Evolutionary conservation across 495 filamentous ascomycete species (phyloP).

Genomic region (Neurospora discreta): DNA sequence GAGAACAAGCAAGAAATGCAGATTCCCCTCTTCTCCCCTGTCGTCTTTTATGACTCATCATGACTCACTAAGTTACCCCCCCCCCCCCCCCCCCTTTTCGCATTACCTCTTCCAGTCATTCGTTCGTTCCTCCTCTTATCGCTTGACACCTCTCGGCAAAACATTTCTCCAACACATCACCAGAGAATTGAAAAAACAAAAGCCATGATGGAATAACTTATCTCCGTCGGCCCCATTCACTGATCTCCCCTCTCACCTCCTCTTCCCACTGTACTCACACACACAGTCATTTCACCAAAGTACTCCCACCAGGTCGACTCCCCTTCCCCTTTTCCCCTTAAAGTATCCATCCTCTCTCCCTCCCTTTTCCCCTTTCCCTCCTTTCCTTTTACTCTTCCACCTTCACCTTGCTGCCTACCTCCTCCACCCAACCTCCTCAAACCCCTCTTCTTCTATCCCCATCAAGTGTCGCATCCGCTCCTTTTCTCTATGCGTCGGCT

Average conservation of each 20-base stretch:
- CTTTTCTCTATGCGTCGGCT: neutral
- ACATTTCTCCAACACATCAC: neutral
- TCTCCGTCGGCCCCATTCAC: neutral
- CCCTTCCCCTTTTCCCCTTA: neutral
- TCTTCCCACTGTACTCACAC: neutral
- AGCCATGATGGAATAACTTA: neutral
- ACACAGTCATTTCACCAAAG: neutral
- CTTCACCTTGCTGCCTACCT: too few species aligned
- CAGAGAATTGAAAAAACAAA: neutral
- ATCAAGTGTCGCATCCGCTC: neutral
- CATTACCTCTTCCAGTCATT: neutral
- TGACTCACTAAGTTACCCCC: neutral
- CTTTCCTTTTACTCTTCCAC: too few species aligned
- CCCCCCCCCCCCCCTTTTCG: neutral
- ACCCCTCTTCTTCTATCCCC: neutral
- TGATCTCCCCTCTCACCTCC: neutral
- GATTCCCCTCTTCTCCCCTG: neutral
- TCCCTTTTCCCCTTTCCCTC: neutral
- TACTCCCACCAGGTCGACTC: neutral
- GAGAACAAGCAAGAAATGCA: neutral
- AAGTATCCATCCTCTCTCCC: neutral
- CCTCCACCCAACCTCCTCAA: neutral
- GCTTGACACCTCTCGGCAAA: neutral
- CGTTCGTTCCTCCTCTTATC: neutral
- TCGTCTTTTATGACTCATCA: neutral